phyloP scores from a whole-genome alignment of 768 basidiomycete species.

The Tephrocybe sp. region DNA sequence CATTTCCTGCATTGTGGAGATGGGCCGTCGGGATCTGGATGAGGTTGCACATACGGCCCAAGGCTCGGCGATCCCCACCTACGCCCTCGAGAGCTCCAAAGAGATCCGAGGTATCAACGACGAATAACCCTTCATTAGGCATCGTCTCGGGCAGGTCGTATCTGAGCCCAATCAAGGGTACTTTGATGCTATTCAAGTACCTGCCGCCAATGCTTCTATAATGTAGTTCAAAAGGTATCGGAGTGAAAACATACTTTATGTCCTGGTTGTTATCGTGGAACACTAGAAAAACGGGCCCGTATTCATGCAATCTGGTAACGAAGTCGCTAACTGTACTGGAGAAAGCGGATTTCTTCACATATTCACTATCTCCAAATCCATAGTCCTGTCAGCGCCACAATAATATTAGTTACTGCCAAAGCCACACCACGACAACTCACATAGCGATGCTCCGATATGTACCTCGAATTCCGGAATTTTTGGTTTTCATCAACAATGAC shows the following conservation, averaged over 20 bases:
- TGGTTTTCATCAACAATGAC: conserved; percentile 64
- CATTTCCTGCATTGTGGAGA: conserved; percentile 86
- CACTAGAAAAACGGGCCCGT: conserved; percentile 72
- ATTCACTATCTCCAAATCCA: conserved; percentile 62
- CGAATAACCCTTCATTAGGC: conserved; percentile 55
- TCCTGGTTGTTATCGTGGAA: conserved; percentile 82
- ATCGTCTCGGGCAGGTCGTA: conserved; percentile 58
- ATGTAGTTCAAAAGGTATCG: not conserved
- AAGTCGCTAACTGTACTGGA: conserved; percentile 51
- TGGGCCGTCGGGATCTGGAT: conserved; percentile 55
- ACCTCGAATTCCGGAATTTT: conserved; percentile 58
- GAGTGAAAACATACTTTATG: conserved; percentile 54
- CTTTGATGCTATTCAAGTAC: conserved; percentile 56
- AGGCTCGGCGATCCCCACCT: conserved; percentile 47
- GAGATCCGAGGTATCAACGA: conserved; percentile 73
- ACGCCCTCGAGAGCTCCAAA: conserved; percentile 76
- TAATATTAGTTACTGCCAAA: not conserved
- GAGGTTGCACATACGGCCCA: conserved; percentile 64
- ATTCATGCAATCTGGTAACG: conserved; percentile 33
- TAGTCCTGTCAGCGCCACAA: conserved; percentile 47
- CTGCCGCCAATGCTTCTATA: conserved; percentile 29
- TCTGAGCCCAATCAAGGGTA: conserved; percentile 50
- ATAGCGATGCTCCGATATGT: conserved; percentile 61
- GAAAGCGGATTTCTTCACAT: conserved; percentile 50
- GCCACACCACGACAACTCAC: conserved; percentile 32